phyloP scores from a whole-genome alignment of 108 stramenopile genomes.

The Stephanodiscus minutulus region DNA sequence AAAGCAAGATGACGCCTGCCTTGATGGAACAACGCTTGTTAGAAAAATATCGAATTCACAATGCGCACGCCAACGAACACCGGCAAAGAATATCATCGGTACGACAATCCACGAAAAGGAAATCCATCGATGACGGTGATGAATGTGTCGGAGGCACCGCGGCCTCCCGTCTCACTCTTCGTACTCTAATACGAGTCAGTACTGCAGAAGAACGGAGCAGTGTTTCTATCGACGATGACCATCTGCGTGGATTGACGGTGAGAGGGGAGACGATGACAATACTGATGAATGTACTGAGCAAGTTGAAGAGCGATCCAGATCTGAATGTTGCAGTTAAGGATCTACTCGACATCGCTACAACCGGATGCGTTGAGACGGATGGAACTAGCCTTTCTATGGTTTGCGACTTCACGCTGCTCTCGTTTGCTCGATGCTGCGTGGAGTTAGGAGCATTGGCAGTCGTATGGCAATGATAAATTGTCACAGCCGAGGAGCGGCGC shows the following conservation, averaged over 20 bases:
- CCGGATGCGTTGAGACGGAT: slow-evolving; percentile 3
- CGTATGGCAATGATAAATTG: slow-evolving; percentile 1
- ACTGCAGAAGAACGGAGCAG: slow-evolving; percentile 60
- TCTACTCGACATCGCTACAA: slow-evolving; percentile 22
- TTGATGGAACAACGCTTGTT: slow-evolving; percentile 23
- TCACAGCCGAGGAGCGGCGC: background rate
- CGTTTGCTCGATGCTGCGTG: slow-evolving; percentile 75
- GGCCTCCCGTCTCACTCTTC: slow-evolving; percentile 35
- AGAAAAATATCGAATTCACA: slow-evolving; percentile 37
- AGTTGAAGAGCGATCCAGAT: slow-evolving; percentile 21
- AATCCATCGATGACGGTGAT: slow-evolving; percentile 24
- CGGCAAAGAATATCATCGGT: slow-evolving; percentile 18
- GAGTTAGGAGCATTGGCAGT: slow-evolving; percentile 75
- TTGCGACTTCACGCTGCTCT: slow-evolving; percentile 72
- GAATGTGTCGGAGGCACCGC: slow-evolving; percentile 58
- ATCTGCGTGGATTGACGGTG: slow-evolving; percentile 54
- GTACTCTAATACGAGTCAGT: slow-evolving; percentile 53
- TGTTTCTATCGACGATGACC: slow-evolving; percentile 31
- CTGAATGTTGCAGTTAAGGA: slow-evolving; percentile 22
- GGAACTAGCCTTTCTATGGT: slow-evolving; percentile 22
- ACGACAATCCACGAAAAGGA: slow-evolving; percentile 12
- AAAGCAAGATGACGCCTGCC: slow-evolving; percentile 17
- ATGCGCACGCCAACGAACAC: slow-evolving; percentile 19
- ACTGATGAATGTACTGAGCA: slow-evolving; percentile 36
- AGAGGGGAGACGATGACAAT: slow-evolving; percentile 54